A percentile compares a stretch with the other conserved stretches of the same genome.
These are phyloP conservation scores for Rhodotorula sp. DNA, from an alignment of 1,284 basidiomycete species.

Conservation along the genomic window DNA sequence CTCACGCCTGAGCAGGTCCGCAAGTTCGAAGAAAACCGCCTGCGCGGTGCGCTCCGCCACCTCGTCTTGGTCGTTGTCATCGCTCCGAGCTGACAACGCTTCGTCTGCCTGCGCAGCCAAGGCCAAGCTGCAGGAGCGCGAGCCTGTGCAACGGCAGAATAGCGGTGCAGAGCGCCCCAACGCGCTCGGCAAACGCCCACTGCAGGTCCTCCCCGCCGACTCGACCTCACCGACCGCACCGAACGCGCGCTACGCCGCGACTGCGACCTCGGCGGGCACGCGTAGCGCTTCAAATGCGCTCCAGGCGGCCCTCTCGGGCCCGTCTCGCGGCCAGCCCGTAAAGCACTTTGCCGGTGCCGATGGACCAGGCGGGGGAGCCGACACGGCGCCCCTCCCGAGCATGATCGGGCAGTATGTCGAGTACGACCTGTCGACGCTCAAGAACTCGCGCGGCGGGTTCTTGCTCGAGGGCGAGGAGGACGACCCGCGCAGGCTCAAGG, in stretches of 20 bases:
- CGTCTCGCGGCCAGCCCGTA: background rate
- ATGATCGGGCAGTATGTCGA: slow-evolving; percentile 42
- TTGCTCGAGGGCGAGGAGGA: slow-evolving; percentile 70
- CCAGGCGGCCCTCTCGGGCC: slow-evolving; percentile 6
- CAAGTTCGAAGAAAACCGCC: slow-evolving; percentile 26
- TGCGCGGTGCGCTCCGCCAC: slow-evolving; percentile 18
- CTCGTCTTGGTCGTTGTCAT: background rate
- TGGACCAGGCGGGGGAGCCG: background rate
- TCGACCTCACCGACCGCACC: slow-evolving; percentile 63
- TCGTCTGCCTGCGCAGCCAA: slow-evolving; percentile 36
- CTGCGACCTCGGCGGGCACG: background rate
- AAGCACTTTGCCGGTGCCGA: slow-evolving; percentile 33
- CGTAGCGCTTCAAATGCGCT: slow-evolving; percentile 42
- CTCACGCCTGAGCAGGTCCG: slow-evolving; percentile 29
- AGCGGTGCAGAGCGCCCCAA: slow-evolving; percentile 49
- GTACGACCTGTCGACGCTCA: slow-evolving; percentile 83
- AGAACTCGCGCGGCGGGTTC: slow-evolving; percentile 89
- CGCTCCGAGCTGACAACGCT: background rate
- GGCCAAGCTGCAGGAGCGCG: slow-evolving; percentile 61
- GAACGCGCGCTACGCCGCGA: slow-evolving; percentile 21
- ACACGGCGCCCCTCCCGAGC: slow-evolving; percentile 30
- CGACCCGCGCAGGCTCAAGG: slow-evolving; percentile 45
- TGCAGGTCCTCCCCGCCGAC: slow-evolving; percentile 57
- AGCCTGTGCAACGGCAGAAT: slow-evolving; percentile 43
- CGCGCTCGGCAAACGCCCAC: slow-evolving; percentile 62